phyloP scores from a whole-genome alignment of 345 rosid species.

The Hibiscus syriacus region DNA sequence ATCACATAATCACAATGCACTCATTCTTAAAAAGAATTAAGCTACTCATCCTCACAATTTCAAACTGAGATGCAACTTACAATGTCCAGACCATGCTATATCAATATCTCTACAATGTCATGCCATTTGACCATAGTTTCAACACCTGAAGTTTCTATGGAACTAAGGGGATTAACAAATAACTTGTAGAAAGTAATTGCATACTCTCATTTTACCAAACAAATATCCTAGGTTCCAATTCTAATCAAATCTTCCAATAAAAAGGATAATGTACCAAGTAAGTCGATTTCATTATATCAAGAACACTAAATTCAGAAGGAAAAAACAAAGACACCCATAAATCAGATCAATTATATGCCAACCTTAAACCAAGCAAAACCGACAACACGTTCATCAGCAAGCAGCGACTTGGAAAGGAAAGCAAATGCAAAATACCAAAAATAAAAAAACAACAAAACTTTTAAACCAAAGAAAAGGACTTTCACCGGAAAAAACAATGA shows the following conservation, averaged over 20 bases:
- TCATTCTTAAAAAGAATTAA: no score
- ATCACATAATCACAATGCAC: no score
- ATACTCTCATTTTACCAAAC: no score
- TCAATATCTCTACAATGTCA: background rate
- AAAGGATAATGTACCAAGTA: background rate
- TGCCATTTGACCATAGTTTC: background rate
- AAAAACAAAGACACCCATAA: background rate
- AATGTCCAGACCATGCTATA: no score
- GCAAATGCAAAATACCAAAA: background rate
- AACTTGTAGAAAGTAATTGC: background rate
- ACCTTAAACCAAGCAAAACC: no score
- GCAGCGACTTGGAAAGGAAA: slow-evolving; percentile 3
- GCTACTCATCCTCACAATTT: no score
- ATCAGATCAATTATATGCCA: background rate
- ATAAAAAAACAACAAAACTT: slow-evolving; percentile 9
- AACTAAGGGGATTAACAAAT: background rate
- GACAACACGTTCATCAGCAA: background rate
- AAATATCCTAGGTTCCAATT: no score
- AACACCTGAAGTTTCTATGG: background rate
- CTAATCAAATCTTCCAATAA: no score
- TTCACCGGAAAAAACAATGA: slow-evolving; percentile 15
- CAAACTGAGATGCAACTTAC: no score
- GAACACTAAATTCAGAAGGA: background rate
- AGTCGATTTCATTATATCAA: slow-evolving; percentile 1
- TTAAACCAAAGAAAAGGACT: slow-evolving; percentile 10